phyloP scores from a whole-genome alignment of 768 basidiomycete genomes.

The Piloderma croceum region DNA sequence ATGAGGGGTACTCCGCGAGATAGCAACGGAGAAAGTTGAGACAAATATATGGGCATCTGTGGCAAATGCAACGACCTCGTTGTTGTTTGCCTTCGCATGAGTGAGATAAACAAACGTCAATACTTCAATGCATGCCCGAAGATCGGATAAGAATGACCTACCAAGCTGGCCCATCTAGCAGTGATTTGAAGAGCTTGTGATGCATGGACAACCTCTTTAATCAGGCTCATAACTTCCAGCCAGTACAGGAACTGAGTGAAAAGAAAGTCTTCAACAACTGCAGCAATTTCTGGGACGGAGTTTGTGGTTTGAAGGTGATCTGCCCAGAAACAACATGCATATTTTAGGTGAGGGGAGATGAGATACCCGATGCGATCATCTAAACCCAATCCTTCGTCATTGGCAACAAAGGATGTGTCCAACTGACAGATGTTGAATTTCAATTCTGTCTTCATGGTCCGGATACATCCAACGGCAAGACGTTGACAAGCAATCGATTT shows the following conservation, averaged over 20 bases:
- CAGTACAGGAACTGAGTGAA: slow-evolving; percentile 23
- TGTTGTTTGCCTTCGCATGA: no score
- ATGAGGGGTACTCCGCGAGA: no score
- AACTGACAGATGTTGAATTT: slow-evolving; percentile 33
- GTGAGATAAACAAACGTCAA: no score
- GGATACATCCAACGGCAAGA: slow-evolving; percentile 19
- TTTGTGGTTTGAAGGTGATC: slow-evolving; percentile 21
- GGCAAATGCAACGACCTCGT: slow-evolving; percentile 8
- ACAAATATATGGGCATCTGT: slow-evolving; percentile 8
- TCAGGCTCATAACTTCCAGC: slow-evolving; percentile 29
- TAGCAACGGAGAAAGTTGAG: slow-evolving; percentile 1
- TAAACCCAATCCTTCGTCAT: no score
- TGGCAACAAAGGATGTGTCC: slow-evolving; percentile 26
- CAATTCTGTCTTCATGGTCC: slow-evolving; percentile 23
- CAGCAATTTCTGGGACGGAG: no score
- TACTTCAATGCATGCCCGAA: no score
- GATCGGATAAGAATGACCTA: no score
- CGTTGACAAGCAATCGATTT: slow-evolving; percentile 9
- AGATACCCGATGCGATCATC: no score
- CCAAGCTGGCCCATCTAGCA: slow-evolving; percentile 2
- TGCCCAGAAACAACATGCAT: slow-evolving; percentile 29
- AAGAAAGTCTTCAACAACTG: slow-evolving; percentile 17
- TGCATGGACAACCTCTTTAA: slow-evolving; percentile 11
- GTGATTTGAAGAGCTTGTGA: neutral
- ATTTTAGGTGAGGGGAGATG: slow-evolving; percentile 24